A percentile compares a stretch with the other conserved stretches of the same genome.
phyloP scores from a whole-genome alignment of 2,329 filamentous ascomycete genomes.

The Aspergillus fumigatus region DNA sequence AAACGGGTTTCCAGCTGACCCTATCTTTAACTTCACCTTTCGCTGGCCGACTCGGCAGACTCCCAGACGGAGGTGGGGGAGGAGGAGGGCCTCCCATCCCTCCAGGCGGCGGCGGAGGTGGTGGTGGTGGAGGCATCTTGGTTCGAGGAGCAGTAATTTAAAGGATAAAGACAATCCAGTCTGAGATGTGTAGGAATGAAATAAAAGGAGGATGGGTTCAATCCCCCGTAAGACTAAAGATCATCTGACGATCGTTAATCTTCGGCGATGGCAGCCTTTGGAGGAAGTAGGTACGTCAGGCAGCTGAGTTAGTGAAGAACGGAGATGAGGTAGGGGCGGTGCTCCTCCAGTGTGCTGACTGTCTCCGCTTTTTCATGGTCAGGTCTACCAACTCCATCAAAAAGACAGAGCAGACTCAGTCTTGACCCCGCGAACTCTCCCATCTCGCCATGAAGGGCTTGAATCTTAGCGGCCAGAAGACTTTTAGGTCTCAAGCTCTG shows the following conservation, averaged over 20 bases:
- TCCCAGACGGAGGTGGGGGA: constrained; percentile 54
- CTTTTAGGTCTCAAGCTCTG: constrained; percentile 19
- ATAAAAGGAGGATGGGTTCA: constrained; percentile 10
- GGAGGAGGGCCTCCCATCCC: constrained; percentile 56
- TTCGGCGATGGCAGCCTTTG: constrained; percentile 10
- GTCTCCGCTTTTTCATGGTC: constrained; percentile 24
- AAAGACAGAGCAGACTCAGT: constrained; percentile 14
- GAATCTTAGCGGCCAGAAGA: constrained; percentile 25
- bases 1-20: constrained; percentile 48
- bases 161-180: constrained; percentile 3
- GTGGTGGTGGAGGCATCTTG: constrained; percentile 55
- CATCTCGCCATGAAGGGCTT: constrained; percentile 32
- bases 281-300: constrained; percentile 23
- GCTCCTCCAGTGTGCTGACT: constrained; percentile 14
- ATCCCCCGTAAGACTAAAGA: constrained; percentile 5
- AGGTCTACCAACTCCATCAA: background rate
- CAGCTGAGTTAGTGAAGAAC: constrained; percentile 14
- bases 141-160: constrained; percentile 8
- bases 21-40: constrained; percentile 53
- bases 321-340: constrained; percentile 14
- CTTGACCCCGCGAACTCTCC: constrained; percentile 1
- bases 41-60: constrained; percentile 55
- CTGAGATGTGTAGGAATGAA: background rate
- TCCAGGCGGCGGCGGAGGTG: constrained; percentile 63
- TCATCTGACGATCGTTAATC: constrained; percentile 9